These are phyloP conservation scores for Teratosphaeria viscida DNA, from an alignment of 2,329 filamentous ascomycete genomes.

Conservation along the genomic window DNA sequence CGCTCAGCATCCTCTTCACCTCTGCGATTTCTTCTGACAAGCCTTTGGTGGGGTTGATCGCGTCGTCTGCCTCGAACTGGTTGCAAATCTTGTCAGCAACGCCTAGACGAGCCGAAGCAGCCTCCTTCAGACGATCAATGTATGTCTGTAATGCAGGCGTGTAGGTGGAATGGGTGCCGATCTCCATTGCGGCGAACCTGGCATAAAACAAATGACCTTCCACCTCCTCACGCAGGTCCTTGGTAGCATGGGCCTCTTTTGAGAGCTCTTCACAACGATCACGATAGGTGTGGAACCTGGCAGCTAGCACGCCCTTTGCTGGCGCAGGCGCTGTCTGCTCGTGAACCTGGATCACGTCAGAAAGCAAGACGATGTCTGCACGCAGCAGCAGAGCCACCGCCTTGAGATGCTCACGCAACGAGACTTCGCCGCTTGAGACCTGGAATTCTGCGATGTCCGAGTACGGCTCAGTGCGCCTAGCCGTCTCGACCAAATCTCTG, in stretches of 20 bases:
- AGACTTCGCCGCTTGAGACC: constrained; percentile 8
- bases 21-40: constrained; percentile 35
- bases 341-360: constrained; percentile 30
- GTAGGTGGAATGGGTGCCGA: neutral
- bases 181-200: constrained; percentile 38
- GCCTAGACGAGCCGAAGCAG: constrained; percentile 18
- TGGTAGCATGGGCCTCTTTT: constrained; percentile 25
- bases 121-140: constrained; percentile 6
- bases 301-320: neutral
- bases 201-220: constrained; percentile 44
- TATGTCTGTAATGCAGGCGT: neutral
- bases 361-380: constrained; percentile 40
- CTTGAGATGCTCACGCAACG: constrained; percentile 28
- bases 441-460: constrained; percentile 4
- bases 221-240: constrained; percentile 34
- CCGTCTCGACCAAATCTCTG: constrained; percentile 34
- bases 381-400: constrained; percentile 37
- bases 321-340: constrained; percentile 2
- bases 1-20: constrained; percentile 36
- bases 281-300: neutral
- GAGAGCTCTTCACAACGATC: constrained; percentile 31
- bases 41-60: neutral
- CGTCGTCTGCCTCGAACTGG: neutral
- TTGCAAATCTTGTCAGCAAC: constrained; percentile 18
- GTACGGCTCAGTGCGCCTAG: constrained; percentile 23